These are phyloP conservation scores for Dentipellis fragilis DNA, from an alignment of 768 basidiomycete genomes.

Conservation along the genomic window DNA sequence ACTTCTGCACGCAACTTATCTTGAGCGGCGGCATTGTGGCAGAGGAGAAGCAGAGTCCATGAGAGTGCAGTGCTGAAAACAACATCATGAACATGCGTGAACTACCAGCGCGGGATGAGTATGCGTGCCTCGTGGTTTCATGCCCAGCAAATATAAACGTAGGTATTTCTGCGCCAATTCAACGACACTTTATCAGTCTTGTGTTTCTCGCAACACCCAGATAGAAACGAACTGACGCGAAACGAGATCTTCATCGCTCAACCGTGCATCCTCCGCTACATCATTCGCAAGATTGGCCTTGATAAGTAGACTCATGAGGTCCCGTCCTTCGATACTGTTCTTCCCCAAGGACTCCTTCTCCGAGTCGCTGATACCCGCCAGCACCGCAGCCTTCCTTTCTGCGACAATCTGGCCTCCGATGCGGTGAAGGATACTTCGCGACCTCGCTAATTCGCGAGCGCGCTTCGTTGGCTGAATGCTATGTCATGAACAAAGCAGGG, in stretches of 20 bases:
- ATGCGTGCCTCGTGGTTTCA: slow-evolving; percentile 43
- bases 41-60: slow-evolving; percentile 53
- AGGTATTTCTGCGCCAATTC: slow-evolving; percentile 36
- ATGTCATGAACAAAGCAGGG: too few relatives aligned
- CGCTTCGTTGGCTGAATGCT: background rate
- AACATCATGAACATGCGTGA: background rate
- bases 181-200: background rate
- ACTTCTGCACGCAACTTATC: slow-evolving; percentile 50
- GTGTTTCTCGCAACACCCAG: background rate
- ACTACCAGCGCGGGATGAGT: too few relatives aligned
- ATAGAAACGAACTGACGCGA: slow-evolving; percentile 29
- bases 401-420: background rate
- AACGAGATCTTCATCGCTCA: slow-evolving; percentile 56
- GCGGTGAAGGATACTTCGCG: background rate
- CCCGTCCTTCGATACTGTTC: slow-evolving; percentile 28
- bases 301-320: slow-evolving; percentile 51
- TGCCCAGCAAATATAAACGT: slow-evolving; percentile 54
- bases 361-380: slow-evolving; percentile 15
- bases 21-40: slow-evolving; percentile 38
- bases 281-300: slow-evolving; percentile 59
- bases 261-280: slow-evolving; percentile 38
- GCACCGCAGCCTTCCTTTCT: slow-evolving; percentile 24
- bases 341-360: slow-evolving; percentile 21
- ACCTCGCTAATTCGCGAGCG: background rate
- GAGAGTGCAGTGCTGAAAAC: slow-evolving; percentile 28